Base-by-base conservation (phyloP, 441 rosid species). In the Iberis amara region DNA sequence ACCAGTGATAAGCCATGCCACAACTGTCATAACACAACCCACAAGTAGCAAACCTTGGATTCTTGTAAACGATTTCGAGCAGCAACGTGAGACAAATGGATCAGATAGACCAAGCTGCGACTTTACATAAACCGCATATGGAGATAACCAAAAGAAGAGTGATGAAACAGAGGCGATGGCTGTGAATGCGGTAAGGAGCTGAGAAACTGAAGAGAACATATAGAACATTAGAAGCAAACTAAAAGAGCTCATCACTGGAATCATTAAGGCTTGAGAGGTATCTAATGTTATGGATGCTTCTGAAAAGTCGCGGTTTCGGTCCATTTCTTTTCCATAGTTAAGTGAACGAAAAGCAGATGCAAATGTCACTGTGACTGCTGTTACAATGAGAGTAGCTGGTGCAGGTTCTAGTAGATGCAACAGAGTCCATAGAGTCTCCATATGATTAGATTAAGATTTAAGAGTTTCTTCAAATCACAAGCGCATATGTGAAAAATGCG, bases 221-320 rank as follows among this genome's bases (percentile, higher is more conserved):
- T 87, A 91, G 76, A 91, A 87, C 98, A 87, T 85, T 73, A 85
- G 52, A 53, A 87, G 96, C 84, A 91, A 75, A 64, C 98, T 87
- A 77, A 94, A 87, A 31, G 98, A 91, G 80, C 98, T 91, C 94
- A 91, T 79, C 18, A 87, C 49, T 8, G 98, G 98, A 70, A 91
- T 87, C 98, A 91, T 83, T 11, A 87, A 67, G 8, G 95, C 98
- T 47, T 87, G 98, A 8, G 95, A 91, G 64, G 72, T 76, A 53
- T 91, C 96, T 53, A 91, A 57, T 8, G 85, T 87, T 18, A 85
- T 91, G 14, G 96, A 85, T 4, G 96, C 89, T 69, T 80, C 96
- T 0, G 86, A 83, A 11, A 87, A 73, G 52, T 87, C 98, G 51
- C 77, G 90, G 39, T 91, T 91, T 59, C 86, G 67, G 73, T 87